Percentiles rank a stretch among this genome's conserved stretches.
Conservation (phyloP, 192 early-diverging fungal genomes). For the Umbelopsis sp. region DNA sequence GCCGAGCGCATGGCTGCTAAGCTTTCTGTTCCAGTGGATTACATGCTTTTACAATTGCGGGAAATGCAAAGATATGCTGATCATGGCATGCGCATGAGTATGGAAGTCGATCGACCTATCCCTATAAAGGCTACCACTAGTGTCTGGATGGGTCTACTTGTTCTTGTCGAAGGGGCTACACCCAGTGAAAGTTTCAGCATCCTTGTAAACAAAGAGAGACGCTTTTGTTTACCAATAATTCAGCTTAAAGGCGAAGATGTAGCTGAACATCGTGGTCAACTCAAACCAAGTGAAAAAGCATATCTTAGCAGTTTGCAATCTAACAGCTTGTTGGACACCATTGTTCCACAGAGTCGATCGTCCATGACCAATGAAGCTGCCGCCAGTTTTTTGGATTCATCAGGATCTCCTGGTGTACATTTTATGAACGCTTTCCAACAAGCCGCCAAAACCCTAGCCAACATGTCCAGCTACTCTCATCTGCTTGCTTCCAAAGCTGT, state of each 20-base stretch:
- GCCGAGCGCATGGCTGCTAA: conserved; percentile 35
- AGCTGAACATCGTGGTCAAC: background rate
- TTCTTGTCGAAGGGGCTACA: conserved; percentile 20
- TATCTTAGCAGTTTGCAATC: background rate
- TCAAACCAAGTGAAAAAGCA: background rate
- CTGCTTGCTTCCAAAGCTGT: conserved; percentile 17
- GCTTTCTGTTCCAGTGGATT: conserved; percentile 25
- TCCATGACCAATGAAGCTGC: background rate
- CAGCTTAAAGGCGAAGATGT: conserved; percentile 20
- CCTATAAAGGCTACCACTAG: background rate
- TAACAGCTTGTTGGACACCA: background rate
- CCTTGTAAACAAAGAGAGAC: conserved; percentile 23
- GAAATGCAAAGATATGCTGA: conserved; percentile 31
- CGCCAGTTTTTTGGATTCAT: background rate
- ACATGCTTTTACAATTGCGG: conserved; percentile 32
- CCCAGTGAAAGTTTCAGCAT: conserved; percentile 15
- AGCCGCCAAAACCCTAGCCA: conserved; percentile 20
- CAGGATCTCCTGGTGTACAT: background rate
- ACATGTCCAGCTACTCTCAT: conserved; percentile 18
- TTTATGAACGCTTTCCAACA: conserved; percentile 18
- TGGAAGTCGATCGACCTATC: background rate
- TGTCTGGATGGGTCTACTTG: conserved; percentile 25
- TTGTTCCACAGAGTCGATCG: background rate
- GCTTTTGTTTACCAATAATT: conserved; percentile 26
- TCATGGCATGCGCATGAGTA: conserved; percentile 6